These are phyloP conservation scores for Echinosophora koreensis DNA, from an alignment of 306 rosid genomes.

Conservation along the genomic window DNA sequence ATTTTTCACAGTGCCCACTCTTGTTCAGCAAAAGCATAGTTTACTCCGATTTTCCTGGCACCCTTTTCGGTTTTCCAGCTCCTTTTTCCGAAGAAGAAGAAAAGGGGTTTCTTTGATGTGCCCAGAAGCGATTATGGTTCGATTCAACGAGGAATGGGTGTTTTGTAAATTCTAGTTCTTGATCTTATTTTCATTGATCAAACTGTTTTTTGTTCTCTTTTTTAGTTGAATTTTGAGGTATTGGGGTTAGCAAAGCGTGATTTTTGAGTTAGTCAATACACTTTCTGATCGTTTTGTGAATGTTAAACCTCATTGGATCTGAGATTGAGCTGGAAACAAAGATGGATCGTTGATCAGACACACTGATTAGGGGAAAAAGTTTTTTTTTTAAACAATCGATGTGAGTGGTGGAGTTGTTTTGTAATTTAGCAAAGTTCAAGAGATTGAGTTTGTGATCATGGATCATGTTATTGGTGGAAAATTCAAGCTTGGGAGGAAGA, in stretches of 20 bases:
- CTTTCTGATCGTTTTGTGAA: constrained; percentile 52
- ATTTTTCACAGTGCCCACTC: constrained; percentile 37
- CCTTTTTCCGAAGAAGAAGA: constrained; percentile 28
- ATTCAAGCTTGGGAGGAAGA: constrained; percentile 95
- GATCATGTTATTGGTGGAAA: constrained; percentile 93
- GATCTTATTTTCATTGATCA: constrained; percentile 44
- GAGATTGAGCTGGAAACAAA: constrained; percentile 47
- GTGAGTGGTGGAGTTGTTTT: constrained; percentile 49
- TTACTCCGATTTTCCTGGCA: constrained; percentile 33
- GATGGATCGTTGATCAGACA: constrained; percentile 48
- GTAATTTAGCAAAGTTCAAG: constrained; percentile 45
- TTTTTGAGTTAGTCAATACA: constrained; percentile 39
- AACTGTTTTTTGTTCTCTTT: not conserved
- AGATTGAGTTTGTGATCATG: constrained; percentile 69
- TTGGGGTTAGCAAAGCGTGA: constrained; percentile 32
- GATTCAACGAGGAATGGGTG: constrained; percentile 42
- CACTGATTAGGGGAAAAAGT: not conserved
- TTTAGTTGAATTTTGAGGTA: constrained; percentile 16
- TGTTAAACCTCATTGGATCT: constrained; percentile 63
- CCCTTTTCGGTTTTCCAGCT: constrained; percentile 12
- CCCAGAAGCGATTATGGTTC: constrained; percentile 44
- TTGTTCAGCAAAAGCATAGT: constrained; percentile 30
- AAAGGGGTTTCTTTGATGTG: constrained; percentile 41
- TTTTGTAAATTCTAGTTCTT: constrained; percentile 46
- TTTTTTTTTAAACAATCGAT: constrained; percentile 34